Conservation (phyloP, 2,329 filamentous ascomycete species). For the Byssoonygena ceratinophila region DNA sequence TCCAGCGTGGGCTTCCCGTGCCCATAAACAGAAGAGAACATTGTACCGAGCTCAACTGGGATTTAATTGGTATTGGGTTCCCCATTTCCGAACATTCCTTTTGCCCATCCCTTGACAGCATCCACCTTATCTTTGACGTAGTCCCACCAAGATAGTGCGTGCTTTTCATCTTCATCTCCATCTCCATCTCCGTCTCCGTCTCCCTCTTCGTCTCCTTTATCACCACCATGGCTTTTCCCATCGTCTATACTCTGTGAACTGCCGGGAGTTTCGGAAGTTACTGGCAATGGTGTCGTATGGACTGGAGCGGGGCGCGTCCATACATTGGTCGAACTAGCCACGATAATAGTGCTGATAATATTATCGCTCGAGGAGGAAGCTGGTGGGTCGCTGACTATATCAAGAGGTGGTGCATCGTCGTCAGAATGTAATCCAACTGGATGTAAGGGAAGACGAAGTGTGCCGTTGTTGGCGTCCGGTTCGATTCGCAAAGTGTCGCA, state of each 20-base stretch:
- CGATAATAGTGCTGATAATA: neutral
- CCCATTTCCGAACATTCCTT: neutral
- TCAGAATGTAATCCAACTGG: slow-evolving; percentile 39
- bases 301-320: slow-evolving; percentile 7
- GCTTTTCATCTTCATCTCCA: neutral
- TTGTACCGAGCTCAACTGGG: neutral
- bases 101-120: slow-evolving; percentile 8
- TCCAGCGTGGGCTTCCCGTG: too few species aligned
- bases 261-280: neutral
- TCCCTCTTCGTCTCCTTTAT: neutral
- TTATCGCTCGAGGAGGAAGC: neutral
- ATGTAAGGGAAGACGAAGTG: slow-evolving; percentile 46
- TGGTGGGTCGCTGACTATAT: slow-evolving; percentile 28
- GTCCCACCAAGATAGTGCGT: neutral
- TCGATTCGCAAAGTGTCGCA: slow-evolving; percentile 72
- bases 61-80: neutral
- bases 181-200: neutral
- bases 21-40: too few species aligned
- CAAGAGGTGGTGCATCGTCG: slow-evolving; percentile 24
- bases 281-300: neutral
- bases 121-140: slow-evolving; percentile 4
- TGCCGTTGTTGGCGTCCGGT: slow-evolving; percentile 77
- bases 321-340: neutral
- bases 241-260: neutral
- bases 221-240: neutral